Evolutionary conservation across 2,329 filamentous ascomycete species (phyloP).

Genomic region (Fusarium nodosum): DNA sequence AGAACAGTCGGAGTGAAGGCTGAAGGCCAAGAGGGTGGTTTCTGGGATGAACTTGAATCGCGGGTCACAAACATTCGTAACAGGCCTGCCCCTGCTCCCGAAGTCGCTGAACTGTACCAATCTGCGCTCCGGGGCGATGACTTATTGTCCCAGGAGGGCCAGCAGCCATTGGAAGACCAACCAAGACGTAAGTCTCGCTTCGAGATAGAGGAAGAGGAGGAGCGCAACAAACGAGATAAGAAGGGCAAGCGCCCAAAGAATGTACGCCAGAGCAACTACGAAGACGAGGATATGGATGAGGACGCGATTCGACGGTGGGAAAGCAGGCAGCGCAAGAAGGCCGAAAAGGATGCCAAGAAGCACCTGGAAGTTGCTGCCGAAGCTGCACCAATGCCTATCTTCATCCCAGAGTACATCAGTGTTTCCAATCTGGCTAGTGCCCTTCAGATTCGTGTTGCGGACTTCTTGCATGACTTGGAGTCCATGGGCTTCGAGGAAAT

Average conservation of each 20-base stretch:
- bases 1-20: slow-evolving; percentile 17
- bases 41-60: slow-evolving; percentile 47
- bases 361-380: slow-evolving; percentile 57
- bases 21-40: slow-evolving; percentile 18
- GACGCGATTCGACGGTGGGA: slow-evolving; percentile 56
- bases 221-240: slow-evolving; percentile 42
- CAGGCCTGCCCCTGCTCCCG: slow-evolving; percentile 12
- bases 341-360: slow-evolving; percentile 59
- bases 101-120: slow-evolving; percentile 4
- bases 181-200: slow-evolving; percentile 52
- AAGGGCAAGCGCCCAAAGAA: slow-evolving; percentile 49
- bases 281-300: slow-evolving; percentile 58
- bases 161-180: slow-evolving; percentile 34
- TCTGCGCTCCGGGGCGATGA: slow-evolving; percentile 6
- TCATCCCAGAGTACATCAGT: slow-evolving; percentile 91
- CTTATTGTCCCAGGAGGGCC: slow-evolving; percentile 6
- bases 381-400: slow-evolving; percentile 69
- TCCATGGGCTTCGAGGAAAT: slow-evolving; percentile 92
- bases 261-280: slow-evolving; percentile 36
- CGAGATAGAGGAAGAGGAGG: slow-evolving; percentile 49
- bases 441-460: slow-evolving; percentile 76
- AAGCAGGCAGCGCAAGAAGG: slow-evolving; percentile 58
- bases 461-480: slow-evolving; percentile 81
- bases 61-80: slow-evolving; percentile 42
- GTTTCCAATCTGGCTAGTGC: slow-evolving; percentile 84